Evolutionary conservation across 2,329 filamentous ascomycete genomes (phyloP).

Genomic region (Neonectria sp.): DNA sequence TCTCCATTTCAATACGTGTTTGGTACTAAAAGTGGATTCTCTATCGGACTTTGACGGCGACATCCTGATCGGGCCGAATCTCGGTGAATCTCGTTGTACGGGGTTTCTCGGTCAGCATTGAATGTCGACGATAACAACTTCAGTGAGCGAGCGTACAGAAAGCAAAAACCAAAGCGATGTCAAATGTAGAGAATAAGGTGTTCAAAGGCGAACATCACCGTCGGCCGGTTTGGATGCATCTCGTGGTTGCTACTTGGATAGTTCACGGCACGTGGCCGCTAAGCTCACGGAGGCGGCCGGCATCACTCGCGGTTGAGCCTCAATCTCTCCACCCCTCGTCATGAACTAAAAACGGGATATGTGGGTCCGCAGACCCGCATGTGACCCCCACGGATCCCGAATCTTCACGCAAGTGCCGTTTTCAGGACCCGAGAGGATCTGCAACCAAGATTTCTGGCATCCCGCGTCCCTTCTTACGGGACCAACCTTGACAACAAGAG

Average conservation of each 20-base stretch:
- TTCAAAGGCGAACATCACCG: background rate
- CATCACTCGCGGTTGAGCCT: constrained; percentile 22
- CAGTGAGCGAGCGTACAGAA: background rate
- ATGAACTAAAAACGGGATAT: constrained; percentile 25
- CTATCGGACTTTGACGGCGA: constrained; percentile 20
- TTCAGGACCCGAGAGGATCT: background rate
- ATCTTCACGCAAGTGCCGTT: constrained; percentile 18
- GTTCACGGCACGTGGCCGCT: background rate
- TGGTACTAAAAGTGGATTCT: constrained; percentile 19
- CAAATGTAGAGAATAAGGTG: background rate
- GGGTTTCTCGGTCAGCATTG: background rate
- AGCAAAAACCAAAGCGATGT: background rate
- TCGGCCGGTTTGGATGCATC: background rate
- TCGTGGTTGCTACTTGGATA: background rate
- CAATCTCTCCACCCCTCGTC: constrained; percentile 20
- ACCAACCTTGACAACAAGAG: background rate
- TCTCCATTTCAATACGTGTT: background rate
- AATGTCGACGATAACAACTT: background rate
- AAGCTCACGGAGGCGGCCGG: background rate
- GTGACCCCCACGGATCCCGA: constrained; percentile 18
- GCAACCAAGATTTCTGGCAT: background rate
- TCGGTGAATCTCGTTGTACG: constrained; percentile 29
- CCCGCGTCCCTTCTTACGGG: background rate
- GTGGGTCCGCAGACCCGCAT: constrained; percentile 16
- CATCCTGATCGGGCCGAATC: constrained; percentile 33